Conservation (phyloP, 805 yeast genomes). For the Saturnispora gosingensis region DNA sequence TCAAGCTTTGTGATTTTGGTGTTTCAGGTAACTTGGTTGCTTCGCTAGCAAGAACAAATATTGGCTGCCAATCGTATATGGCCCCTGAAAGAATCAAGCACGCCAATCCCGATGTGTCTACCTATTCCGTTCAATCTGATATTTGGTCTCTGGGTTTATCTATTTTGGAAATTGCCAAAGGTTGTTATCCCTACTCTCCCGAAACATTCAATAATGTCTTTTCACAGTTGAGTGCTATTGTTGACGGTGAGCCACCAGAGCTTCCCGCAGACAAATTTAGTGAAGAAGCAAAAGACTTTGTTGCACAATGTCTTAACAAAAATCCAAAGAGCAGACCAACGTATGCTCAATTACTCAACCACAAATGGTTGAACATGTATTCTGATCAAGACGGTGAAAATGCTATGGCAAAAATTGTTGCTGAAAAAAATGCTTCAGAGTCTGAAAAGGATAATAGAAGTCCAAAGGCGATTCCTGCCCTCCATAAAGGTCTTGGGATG, state of each 20-base stretch:
- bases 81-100: slow-evolving; percentile 93
- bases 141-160: slow-evolving; percentile 91
- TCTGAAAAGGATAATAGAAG: slow-evolving; percentile 17
- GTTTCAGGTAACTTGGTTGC: slow-evolving; percentile 94
- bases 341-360: slow-evolving; percentile 63
- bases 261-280: slow-evolving; percentile 57
- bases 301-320: slow-evolving; percentile 66
- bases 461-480: slow-evolving; percentile 18
- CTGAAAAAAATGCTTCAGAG: slow-evolving; percentile 8
- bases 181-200: slow-evolving; percentile 93
- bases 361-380: slow-evolving; percentile 70
- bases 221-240: slow-evolving; percentile 90
- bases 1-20: slow-evolving; percentile 92
- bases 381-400: slow-evolving; percentile 28
- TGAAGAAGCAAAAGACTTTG: slow-evolving; percentile 74
- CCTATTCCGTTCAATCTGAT: slow-evolving; percentile 90
- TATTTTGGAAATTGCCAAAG: slow-evolving; percentile 79
- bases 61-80: slow-evolving; percentile 98
- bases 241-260: slow-evolving; percentile 89
- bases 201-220: slow-evolving; percentile 87
- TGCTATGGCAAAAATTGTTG: slow-evolving; percentile 27
- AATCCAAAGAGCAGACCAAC: slow-evolving; percentile 74
- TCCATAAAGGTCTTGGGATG: slow-evolving; percentile 21
- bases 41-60: slow-evolving; percentile 87
- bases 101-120: slow-evolving; percentile 59